These are phyloP conservation scores for Saturnispora ahearnii DNA, from an alignment of 805 yeast genomes.

Conservation along the genomic window DNA sequence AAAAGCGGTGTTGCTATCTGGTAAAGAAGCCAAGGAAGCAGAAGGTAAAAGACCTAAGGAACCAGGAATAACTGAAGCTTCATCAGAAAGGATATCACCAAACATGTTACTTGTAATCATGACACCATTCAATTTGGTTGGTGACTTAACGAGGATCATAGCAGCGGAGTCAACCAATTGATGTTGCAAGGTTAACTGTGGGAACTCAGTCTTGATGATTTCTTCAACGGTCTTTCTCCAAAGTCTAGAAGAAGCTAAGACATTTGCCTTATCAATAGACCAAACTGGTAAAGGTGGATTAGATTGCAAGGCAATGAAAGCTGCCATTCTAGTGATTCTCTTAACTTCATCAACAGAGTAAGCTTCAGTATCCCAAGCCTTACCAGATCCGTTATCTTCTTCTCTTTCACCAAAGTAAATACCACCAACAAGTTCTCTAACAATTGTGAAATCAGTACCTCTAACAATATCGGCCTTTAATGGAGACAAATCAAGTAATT, in stretches of 20 bases:
- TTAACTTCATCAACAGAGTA: constrained; percentile 88
- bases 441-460: constrained; percentile 90
- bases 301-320: constrained; percentile 86
- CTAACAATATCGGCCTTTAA: constrained; percentile 73
- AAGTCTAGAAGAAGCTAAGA: constrained; percentile 87
- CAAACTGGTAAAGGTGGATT: constrained; percentile 91
- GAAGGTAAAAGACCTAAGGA: constrained; percentile 93
- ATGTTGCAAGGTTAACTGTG: constrained; percentile 77
- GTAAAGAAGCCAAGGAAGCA: constrained; percentile 93
- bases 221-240: constrained; percentile 93
- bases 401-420: constrained; percentile 93
- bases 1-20: constrained; percentile 88
- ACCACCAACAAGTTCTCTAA: constrained; percentile 96
- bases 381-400: constrained; percentile 81
- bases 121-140: constrained; percentile 86
- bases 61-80: constrained; percentile 97
- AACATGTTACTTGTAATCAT: constrained; percentile 93
- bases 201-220: constrained; percentile 82
- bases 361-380: constrained; percentile 90
- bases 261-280: constrained; percentile 97
- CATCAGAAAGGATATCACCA: constrained; percentile 97
- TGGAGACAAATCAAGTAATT: constrained; percentile 79
- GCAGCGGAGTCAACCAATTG: constrained; percentile 98
- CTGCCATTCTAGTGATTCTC: constrained; percentile 97
- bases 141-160: constrained; percentile 89